phyloP scores from a whole-genome alignment of 331 rosid species.

The Malus hybrid region DNA sequence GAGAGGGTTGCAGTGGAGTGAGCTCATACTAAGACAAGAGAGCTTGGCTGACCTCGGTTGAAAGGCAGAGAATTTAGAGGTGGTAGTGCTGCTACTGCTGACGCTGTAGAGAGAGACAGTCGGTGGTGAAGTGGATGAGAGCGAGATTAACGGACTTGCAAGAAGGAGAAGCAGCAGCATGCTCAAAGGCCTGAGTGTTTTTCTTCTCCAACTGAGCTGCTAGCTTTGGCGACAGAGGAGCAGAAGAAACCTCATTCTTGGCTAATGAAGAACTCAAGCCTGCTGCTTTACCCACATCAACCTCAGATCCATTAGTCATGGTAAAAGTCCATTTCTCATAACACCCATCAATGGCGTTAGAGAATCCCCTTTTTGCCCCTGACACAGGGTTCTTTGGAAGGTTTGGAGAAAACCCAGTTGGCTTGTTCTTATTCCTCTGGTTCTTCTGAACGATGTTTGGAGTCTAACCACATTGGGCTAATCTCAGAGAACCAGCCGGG shows the following conservation, averaged over 20 bases:
- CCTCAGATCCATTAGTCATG: constrained; percentile 39
- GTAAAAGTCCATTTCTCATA: constrained; percentile 51
- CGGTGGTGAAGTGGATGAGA: constrained; percentile 7
- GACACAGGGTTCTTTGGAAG: no score
- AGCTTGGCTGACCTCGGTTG: constrained; percentile 12
- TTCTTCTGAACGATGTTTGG: no score
- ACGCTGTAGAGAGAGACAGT: constrained; percentile 11
- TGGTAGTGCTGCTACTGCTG: not conserved
- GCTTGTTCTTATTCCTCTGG: no score
- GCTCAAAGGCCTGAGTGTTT: constrained; percentile 48
- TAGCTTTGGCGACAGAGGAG: constrained; percentile 38
- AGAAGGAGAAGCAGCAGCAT: constrained; percentile 62
- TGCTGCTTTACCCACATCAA: constrained; percentile 42
- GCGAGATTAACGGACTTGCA: constrained; percentile 43
- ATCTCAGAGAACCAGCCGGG: no score
- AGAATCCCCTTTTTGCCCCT: constrained; percentile 38
- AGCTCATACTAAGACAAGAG: not conserved
- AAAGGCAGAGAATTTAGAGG: constrained; percentile 5
- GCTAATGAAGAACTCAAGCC: constrained; percentile 40
- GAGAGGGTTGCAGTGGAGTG: constrained; percentile 23
- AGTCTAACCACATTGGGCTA: no score
- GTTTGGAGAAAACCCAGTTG: no score
- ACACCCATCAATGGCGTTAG: constrained; percentile 58
- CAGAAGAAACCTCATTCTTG: constrained; percentile 41
- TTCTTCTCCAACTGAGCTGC: constrained; percentile 48